Conservation (phyloP, 345 rosid genomes). For the Geranium brycei region DNA sequence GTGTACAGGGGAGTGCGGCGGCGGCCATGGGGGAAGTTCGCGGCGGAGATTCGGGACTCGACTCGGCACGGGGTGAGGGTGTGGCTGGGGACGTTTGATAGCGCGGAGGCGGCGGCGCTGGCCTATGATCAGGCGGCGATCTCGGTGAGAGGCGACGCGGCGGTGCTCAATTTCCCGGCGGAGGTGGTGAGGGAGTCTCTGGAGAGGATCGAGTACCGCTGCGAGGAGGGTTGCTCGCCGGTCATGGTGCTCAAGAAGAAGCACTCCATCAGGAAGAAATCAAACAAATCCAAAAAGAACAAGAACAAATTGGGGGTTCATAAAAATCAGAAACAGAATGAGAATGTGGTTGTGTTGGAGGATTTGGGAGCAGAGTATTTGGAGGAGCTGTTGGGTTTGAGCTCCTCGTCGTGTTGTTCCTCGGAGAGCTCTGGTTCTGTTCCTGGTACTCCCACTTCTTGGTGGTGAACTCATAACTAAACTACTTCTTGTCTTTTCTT, state of each 20-base stretch:
- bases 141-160: conserved; percentile 29
- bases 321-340: background rate
- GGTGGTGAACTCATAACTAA: conserved; percentile 3
- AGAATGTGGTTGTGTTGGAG: conserved; percentile 26
- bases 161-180: conserved; percentile 31
- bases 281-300: conserved; percentile 9
- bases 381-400: conserved; percentile 22
- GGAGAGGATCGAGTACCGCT: conserved; percentile 18
- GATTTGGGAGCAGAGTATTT: conserved; percentile 30
- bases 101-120: conserved; percentile 35
- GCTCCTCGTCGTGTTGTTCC: background rate
- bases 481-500: background rate
- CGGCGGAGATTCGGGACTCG: conserved; percentile 39
- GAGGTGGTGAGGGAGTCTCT: conserved; percentile 33
- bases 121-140: conserved; percentile 39
- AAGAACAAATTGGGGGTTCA: background rate
- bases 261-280: conserved; percentile 30
- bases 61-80: conserved; percentile 31
- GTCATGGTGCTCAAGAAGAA: conserved; percentile 26
- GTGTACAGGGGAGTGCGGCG: conserved; percentile 31
- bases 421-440: conserved; percentile 11
- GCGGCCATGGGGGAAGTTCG: conserved; percentile 45
- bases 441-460: conserved; percentile 2
- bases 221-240: conserved; percentile 36
- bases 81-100: conserved; percentile 38